These are phyloP conservation scores for Dichotomopilus funicola DNA, from an alignment of 2,329 filamentous ascomycete species.

Conservation along the genomic window DNA sequence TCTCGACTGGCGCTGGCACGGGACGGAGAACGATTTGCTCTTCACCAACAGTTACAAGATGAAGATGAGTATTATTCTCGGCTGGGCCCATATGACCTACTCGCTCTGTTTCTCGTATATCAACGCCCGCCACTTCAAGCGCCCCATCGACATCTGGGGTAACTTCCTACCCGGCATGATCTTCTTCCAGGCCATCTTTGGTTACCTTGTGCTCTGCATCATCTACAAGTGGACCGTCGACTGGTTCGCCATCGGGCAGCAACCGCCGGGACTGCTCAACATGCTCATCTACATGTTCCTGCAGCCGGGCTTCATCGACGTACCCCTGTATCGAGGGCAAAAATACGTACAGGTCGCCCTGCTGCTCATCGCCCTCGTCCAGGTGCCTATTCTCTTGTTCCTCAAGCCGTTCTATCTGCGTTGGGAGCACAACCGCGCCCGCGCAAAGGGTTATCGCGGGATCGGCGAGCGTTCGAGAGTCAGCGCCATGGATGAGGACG, in stretches of 20 bases:
- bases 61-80: constrained; percentile 97
- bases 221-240: constrained; percentile 96
- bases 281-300: constrained; percentile 99
- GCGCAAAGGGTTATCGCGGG: constrained; percentile 83
- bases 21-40: constrained; percentile 85
- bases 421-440: constrained; percentile 84
- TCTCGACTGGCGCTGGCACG: constrained; percentile 94
- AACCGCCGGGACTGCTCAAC: constrained; percentile 85
- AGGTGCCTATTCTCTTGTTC: constrained; percentile 87
- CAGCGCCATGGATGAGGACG: constrained; percentile 84
- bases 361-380: constrained; percentile 72
- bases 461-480: constrained; percentile 84
- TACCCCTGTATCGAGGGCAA: constrained; percentile 74
- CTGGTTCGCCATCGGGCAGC: constrained; percentile 60
- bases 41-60: constrained; percentile 99
- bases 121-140: constrained; percentile 93
- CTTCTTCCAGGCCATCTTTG: constrained; percentile 98
- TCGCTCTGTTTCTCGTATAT: constrained; percentile 87
- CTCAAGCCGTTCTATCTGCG: constrained; percentile 94
- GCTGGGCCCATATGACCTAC: constrained; percentile 99
- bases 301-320: constrained; percentile 67
- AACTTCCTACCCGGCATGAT: constrained; percentile 99
- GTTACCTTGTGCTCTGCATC: constrained; percentile 89
- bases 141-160: constrained; percentile 89
- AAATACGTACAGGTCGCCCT: constrained; percentile 67